Evolutionary conservation across 345 rosid species (phyloP), one percentile per base, ranked within the genome.

Genomic region (Lenwebbia sp.): DNA sequence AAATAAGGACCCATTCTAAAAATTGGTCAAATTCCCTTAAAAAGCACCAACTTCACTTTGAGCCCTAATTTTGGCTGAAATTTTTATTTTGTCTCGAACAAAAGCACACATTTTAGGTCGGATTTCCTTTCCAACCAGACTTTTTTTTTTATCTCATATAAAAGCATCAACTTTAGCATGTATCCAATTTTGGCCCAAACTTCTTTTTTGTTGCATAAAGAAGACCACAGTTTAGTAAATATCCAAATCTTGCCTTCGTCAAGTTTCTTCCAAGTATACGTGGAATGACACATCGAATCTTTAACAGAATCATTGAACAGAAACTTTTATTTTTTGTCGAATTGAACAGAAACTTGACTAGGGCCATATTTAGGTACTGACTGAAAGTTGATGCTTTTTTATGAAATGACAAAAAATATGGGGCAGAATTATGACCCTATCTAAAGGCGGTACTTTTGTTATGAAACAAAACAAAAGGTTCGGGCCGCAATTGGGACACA

Each of bases 401-500:
- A 33, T 33, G 76, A 65, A 37, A 30, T 30, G 76, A 17, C 6
- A 65, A 17, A 62, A n/a, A 33, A 17, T 30, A 33, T 8, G 10
- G 75, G 41, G 23, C 21, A 17, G 5, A 65, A 33, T 65, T 28
- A 33, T 17, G 37, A 30, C 70, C 37, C 19, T 60, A 60, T n/a
- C 33, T n/a, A 13, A 49, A 60, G 19, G 4, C 5, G 19, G 19
- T 52, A 15, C 2, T 52, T 52, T 52, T 6, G 47, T 13, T 53
- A 15, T 53, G 21, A 53, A 53, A 53, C 22, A 53, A 53, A 53
- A 13, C n/a, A 53, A 17, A 17, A 53, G 5, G 22, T 14, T 28
- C 2, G 22, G 40, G 5, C 13, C 0, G 28, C 1, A 28, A 7
- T 28, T 65, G 41, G 22, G 41, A 65, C 19, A 4, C 10, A 17